Evolutionary conservation across 306 rosid species (phyloP).

Genomic region (Gynostemma pentaphyllum): DNA sequence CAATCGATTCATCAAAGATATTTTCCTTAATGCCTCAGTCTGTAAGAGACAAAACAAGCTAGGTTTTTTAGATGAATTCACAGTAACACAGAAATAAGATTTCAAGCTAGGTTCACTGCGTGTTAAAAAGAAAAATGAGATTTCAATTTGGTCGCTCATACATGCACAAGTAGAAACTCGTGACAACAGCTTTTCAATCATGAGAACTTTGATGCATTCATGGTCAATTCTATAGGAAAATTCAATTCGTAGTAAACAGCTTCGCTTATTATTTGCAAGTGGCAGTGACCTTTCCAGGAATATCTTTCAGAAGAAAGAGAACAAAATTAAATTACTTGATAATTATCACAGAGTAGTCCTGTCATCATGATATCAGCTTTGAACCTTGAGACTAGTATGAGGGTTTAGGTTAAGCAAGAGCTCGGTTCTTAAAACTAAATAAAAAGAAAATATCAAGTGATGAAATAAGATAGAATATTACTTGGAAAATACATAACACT

Average conservation of each 20-base stretch:
- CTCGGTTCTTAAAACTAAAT: background rate
- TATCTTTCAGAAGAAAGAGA: background rate
- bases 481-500: background rate
- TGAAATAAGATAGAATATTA: background rate
- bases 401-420: background rate
- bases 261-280: background rate
- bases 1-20: constrained; percentile 44
- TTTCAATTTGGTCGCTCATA: background rate
- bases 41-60: constrained; percentile 25
- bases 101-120: background rate
- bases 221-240: background rate
- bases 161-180: background rate
- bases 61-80: too few species aligned
- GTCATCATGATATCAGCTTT: background rate
- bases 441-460: background rate
- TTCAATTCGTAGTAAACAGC: background rate
- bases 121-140: constrained; percentile 7
- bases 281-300: background rate
- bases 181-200: background rate
- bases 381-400: background rate
- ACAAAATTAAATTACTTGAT: background rate
- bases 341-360: background rate
- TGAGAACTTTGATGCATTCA: background rate
- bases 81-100: too few species aligned
- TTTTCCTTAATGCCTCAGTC: constrained; percentile 61